Evolutionary conservation across 2,329 filamentous ascomycete genomes (phyloP).

Genomic region (Epichloe scottii): DNA sequence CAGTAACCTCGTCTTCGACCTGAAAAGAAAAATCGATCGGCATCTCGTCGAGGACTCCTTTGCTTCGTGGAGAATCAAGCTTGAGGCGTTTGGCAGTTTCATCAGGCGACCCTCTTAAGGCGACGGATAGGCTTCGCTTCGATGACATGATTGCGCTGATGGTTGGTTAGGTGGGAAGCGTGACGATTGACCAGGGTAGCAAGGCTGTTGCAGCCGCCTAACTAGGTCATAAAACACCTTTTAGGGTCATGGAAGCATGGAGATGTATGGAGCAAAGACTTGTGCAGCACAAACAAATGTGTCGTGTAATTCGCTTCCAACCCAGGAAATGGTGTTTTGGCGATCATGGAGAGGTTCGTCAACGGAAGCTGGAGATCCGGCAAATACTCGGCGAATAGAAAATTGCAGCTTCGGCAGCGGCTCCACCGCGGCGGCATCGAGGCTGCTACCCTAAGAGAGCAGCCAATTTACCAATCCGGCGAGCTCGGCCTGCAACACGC

Average conservation of each 20-base stretch:
- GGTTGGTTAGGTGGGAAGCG: neutral
- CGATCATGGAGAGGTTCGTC: neutral
- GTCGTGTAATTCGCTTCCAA: neutral
- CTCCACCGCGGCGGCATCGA: neutral
- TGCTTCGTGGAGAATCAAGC: neutral
- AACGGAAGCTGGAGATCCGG: neutral
- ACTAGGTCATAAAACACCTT: neutral
- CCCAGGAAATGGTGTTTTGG: neutral
- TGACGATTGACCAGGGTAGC: neutral
- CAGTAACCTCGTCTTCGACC: slow-evolving; percentile 9
- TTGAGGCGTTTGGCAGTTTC: slow-evolving; percentile 19
- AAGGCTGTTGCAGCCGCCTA: neutral
- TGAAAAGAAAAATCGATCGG: neutral
- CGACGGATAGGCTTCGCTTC: slow-evolving; percentile 24
- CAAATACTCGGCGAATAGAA: neutral
- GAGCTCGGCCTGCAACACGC: no score
- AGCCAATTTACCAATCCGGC: no score
- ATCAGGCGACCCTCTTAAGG: slow-evolving; percentile 12
- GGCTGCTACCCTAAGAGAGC: no score
- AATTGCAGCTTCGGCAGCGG: neutral
- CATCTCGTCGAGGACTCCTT: neutral
- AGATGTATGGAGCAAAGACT: neutral
- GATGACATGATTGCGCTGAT: slow-evolving; percentile 16
- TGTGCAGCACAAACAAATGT: neutral
- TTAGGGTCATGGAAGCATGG: neutral